These are phyloP conservation scores for Musa beccarii DNA, from an alignment of 176 grass and related monocot genomes.

Conservation along the genomic window DNA sequence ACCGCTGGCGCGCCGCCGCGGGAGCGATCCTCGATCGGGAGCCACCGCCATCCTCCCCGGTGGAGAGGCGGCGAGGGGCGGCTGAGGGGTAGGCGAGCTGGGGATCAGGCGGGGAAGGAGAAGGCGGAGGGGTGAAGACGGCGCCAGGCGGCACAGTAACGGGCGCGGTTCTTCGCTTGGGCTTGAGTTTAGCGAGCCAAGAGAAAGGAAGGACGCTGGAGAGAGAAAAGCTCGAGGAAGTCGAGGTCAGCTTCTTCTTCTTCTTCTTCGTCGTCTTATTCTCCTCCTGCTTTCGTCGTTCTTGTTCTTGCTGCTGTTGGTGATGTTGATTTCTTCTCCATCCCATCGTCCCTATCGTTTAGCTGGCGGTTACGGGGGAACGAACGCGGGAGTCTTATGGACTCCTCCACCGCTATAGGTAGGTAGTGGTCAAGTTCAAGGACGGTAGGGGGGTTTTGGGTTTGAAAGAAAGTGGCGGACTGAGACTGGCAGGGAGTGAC, in stretches of 20 bases:
- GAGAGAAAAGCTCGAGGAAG: background rate
- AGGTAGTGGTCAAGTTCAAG: too few species aligned
- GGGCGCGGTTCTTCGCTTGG: background rate
- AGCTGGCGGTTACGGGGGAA: background rate
- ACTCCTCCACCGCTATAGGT: too few species aligned
- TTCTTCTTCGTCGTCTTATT: too few species aligned
- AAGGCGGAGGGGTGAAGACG: slow-evolving; percentile 2
- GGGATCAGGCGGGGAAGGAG: background rate
- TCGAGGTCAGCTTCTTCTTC: slow-evolving; percentile 2
- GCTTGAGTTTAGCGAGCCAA: slow-evolving; percentile 12
- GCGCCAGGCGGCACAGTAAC: too few species aligned
- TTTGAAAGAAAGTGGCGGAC: slow-evolving; percentile 19
- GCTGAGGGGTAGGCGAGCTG: background rate
- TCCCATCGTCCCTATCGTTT: background rate
- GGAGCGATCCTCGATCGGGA: background rate
- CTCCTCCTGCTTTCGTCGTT: background rate
- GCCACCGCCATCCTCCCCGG: background rate
- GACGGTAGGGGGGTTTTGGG: background rate
- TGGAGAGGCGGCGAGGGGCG: background rate
- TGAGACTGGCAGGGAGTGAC: background rate
- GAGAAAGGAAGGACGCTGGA: background rate
- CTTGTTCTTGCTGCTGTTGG: background rate
- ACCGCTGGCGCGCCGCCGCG: background rate
- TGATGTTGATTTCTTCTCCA: background rate
- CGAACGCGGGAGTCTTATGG: too few species aligned